A percentile compares a stretch with the other conserved stretches of the same genome.
Conservation (phyloP, 1,284 basidiomycete genomes). For the Boletus holoroseus region DNA sequence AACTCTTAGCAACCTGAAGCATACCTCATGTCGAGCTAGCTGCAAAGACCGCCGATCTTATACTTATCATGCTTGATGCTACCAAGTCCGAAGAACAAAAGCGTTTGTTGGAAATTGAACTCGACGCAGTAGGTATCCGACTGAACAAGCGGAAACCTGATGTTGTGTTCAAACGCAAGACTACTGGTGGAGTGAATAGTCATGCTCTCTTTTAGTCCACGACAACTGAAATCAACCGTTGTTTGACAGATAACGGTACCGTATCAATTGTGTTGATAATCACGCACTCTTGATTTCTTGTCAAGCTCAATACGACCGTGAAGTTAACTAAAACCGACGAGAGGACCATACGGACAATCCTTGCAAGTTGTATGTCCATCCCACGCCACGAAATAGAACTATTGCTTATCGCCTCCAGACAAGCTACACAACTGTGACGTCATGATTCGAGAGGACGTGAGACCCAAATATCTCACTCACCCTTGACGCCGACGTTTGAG, state of each 20-base stretch:
- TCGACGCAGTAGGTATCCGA: constrained; percentile 95
- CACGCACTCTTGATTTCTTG: constrained; percentile 1
- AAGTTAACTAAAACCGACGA: constrained; percentile 95
- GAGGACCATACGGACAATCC: constrained; percentile 86
- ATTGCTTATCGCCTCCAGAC: constrained; percentile 38
- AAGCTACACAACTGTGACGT: constrained; percentile 93
- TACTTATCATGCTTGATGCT: constrained; percentile 92
- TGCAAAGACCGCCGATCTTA: constrained; percentile 94
- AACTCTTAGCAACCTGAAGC: not conserved
- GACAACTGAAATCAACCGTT: not conserved
- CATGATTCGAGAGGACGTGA: constrained; percentile 93
- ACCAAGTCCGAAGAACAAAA: constrained; percentile 95
- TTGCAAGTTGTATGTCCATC: constrained; percentile 67
- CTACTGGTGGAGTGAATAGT: constrained; percentile 80
- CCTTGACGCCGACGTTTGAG: not conserved
- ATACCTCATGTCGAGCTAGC: constrained; percentile 38
- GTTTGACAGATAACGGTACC: constrained; percentile 29
- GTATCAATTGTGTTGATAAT: not conserved
- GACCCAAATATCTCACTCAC: constrained; percentile 27
- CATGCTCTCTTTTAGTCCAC: not conserved
- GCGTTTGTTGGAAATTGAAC: constrained; percentile 80
- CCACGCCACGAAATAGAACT: not conserved
- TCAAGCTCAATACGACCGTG: constrained; percentile 80
- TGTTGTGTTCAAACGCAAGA: constrained; percentile 79
- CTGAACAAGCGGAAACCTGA: constrained; percentile 89